Evolutionary conservation across 495 filamentous ascomycete genomes (phyloP).

Genomic region (Annulohypoxylon moriforme): DNA sequence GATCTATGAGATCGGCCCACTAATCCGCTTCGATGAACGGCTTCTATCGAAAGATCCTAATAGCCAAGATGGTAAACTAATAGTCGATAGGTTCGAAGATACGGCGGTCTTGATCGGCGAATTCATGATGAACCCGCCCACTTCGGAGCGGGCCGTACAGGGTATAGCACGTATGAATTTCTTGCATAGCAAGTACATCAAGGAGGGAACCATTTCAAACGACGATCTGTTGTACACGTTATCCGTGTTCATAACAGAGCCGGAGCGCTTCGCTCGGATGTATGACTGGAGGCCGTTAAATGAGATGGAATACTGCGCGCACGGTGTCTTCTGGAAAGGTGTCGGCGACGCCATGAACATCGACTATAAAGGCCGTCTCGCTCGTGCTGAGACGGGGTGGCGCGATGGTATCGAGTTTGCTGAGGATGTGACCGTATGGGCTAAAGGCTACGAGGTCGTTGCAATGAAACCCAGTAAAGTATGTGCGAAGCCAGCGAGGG

Average conservation of each 20-base stretch:
- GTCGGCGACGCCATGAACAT: slow-evolving; percentile 72
- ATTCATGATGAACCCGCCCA: slow-evolving; percentile 55
- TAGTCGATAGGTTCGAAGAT: slow-evolving; percentile 64
- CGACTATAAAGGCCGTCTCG: slow-evolving; percentile 55
- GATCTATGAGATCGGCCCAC: neutral
- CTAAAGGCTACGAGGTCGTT: slow-evolving; percentile 64
- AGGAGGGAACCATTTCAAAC: slow-evolving; percentile 69
- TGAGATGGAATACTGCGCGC: slow-evolving; percentile 72
- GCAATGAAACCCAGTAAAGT: slow-evolving; percentile 59
- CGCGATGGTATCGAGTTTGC: slow-evolving; percentile 72
- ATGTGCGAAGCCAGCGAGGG: slow-evolving; percentile 58
- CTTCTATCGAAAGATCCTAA: neutral
- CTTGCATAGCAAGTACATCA: slow-evolving; percentile 69
- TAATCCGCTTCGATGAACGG: neutral
- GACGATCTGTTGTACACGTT: slow-evolving; percentile 77
- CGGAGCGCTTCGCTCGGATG: slow-evolving; percentile 64
- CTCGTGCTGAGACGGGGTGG: slow-evolving; percentile 56
- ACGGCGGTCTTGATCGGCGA: slow-evolving; percentile 69
- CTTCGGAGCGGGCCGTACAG: slow-evolving; percentile 58
- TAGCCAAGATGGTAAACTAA: neutral
- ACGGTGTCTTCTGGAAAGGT: slow-evolving; percentile 73
- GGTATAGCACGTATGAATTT: slow-evolving; percentile 74
- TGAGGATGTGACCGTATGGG: slow-evolving; percentile 71
- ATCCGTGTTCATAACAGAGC: slow-evolving; percentile 69
- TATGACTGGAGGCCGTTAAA: slow-evolving; percentile 74